Evolutionary conservation across 768 basidiomycete species (phyloP).

Genomic region (Cystofilobasidium macerans): DNA sequence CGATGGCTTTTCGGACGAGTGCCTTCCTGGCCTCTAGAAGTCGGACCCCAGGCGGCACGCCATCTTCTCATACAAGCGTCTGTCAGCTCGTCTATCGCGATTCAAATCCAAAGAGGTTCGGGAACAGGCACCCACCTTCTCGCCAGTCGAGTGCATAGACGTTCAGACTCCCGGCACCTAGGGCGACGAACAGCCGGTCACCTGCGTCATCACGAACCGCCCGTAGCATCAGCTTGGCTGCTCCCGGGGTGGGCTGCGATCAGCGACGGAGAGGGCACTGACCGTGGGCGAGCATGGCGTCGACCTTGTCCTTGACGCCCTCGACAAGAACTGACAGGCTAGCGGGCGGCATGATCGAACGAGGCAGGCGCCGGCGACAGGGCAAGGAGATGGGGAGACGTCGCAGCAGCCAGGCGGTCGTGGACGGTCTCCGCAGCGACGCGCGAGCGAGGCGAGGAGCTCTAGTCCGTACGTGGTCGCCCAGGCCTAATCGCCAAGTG

Average conservation of each 20-base stretch:
- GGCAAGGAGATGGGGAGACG: no score
- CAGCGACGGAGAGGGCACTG: not conserved
- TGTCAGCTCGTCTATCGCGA: no score
- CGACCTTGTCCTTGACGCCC: conserved; percentile 31
- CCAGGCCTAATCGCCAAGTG: no score
- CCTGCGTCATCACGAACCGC: conserved; percentile 36
- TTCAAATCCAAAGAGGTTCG: no score
- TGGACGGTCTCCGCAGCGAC: no score
- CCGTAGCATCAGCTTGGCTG: not conserved
- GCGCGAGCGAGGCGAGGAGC: no score
- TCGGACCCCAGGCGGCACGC: not conserved
- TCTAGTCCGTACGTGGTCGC: no score
- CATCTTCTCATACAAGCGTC: conserved; percentile 6
- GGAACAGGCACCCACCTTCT: conserved; percentile 24
- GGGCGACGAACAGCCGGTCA: conserved; percentile 49
- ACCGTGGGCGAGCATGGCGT: conserved; percentile 27
- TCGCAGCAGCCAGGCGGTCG: no score
- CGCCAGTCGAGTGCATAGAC: conserved; percentile 30
- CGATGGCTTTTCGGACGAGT: conserved; percentile 60
- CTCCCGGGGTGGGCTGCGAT: not conserved
- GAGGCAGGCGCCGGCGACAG: no score
- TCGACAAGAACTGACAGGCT: conserved; percentile 20
- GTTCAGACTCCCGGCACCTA: conserved; percentile 31
- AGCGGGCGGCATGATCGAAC: conserved; percentile 27
- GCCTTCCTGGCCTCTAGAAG: conserved; percentile 57